Evolutionary conservation across 1,284 basidiomycete species (phyloP).

Genomic region (Fomitopsis palustris): DNA sequence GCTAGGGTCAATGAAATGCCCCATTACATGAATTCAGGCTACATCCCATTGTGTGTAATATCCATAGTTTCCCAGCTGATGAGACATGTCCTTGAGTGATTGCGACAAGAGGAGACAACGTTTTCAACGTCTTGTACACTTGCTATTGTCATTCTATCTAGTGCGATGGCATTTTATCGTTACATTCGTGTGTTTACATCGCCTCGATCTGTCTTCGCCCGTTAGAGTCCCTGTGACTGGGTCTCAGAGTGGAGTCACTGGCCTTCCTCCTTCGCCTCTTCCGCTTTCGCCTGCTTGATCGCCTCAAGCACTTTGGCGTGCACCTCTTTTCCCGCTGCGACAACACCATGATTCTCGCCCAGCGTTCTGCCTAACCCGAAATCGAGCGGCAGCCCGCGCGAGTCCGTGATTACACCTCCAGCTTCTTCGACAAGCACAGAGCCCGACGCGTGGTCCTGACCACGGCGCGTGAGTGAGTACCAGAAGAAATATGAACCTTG

Average conservation of each 20-base stretch:
- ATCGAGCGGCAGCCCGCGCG: constrained; percentile 75
- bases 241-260: neutral
- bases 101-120: no score
- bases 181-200: neutral
- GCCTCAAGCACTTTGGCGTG: constrained; percentile 74
- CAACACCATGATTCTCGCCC: constrained; percentile 84
- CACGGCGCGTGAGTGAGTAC: neutral
- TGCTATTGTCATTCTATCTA: no score
- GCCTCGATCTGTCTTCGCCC: neutral
- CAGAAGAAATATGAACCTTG: constrained; percentile 39
- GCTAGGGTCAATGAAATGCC: no score
- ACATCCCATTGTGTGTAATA: no score
- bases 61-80: no score
- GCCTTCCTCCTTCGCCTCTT: constrained; percentile 26
- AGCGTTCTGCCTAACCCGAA: constrained; percentile 89
- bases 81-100: no score
- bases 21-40: no score
- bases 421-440: constrained; percentile 85
- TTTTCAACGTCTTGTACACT: no score
- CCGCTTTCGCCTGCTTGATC: constrained; percentile 62
- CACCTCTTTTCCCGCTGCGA: constrained; percentile 70
- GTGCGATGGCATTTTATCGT: no score
- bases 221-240: neutral
- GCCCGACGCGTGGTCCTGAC: constrained; percentile 93
- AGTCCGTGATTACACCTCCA: constrained; percentile 85